Percentiles rank a stretch among this genome's conserved stretches.
Evolutionary conservation across 495 filamentous ascomycete species (phyloP).

Genomic region (Thermothielavioides terrestris): DNA sequence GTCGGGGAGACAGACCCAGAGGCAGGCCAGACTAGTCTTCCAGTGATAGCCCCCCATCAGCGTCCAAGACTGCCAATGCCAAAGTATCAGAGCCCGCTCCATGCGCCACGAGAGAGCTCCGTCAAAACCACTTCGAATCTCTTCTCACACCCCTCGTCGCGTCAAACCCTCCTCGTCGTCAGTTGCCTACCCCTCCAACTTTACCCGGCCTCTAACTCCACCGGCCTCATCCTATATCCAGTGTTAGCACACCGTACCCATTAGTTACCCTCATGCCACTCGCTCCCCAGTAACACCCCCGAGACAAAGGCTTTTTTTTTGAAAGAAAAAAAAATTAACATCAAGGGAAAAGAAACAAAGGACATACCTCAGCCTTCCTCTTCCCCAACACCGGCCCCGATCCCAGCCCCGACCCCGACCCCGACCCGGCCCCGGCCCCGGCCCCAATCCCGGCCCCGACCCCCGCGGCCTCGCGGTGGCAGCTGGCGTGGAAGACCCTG

Average conservation of each 20-base stretch:
- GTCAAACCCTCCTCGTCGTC: background rate
- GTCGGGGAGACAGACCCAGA: too few species aligned
- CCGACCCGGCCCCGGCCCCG: constrained; percentile 10
- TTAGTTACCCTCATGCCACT: background rate
- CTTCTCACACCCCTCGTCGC: background rate
- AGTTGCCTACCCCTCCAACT: constrained; percentile 16
- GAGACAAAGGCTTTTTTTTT: too few species aligned
- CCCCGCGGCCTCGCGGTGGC: constrained; percentile 65
- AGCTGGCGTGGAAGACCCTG: constrained; percentile 82
- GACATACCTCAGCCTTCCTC: constrained; percentile 63
- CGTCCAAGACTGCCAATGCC: background rate
- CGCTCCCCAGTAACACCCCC: background rate
- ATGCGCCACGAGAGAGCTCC: too few species aligned
- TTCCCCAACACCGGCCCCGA: constrained; percentile 53
- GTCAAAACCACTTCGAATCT: too few species aligned
- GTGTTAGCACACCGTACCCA: background rate
- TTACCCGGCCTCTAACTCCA: constrained; percentile 9
- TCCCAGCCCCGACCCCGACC: constrained; percentile 12
- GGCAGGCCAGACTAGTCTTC: too few species aligned
- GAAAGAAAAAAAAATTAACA: background rate
- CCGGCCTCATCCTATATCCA: constrained; percentile 12
- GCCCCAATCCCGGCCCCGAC: constrained; percentile 29
- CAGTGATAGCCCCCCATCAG: background rate
- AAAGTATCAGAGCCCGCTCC: too few species aligned
- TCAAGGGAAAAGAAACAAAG: background rate